Evolutionary conservation across 176 grass and related monocot genomes (phyloP), one percentile per base, ranked within the genome.

Genomic region (Musa troglodytarum): DNA sequence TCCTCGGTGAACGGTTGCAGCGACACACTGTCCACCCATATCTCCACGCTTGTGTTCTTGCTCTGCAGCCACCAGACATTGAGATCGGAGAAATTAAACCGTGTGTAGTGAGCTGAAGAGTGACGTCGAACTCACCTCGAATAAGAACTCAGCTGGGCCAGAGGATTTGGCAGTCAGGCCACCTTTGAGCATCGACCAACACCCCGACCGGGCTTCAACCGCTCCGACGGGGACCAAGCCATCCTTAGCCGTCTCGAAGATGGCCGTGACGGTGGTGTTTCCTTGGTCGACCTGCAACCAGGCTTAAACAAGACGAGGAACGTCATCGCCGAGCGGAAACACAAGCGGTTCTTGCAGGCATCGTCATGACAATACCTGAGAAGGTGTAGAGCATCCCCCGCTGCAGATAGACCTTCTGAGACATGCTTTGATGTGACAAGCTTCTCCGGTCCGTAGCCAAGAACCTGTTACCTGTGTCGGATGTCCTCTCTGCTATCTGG

Each of bases 171-270:
- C 78, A 68, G 95, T 94, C 57, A 99, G 80, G 0, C 95, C 95
- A 24, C 95, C 90, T 50, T 99, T 94, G 81, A 99, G 84, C 64
- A 99, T 91, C 50, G 90, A 84, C 95, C 90, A 99, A 72, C 95
- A 99, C 1, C 90, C 88, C 21, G 82, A 85, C 65, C 77, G 83
- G 16, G 88, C 95, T 16, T 82, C 75, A 14, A 82, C 77, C 0
- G 80, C 78, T 26, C 92, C 92, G 14, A 87, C 78, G 43, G 85
- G 75, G 81, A 88, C 54, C 82, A 88, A 87, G 7, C 51, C 86
- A 17, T 52, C 49, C 29, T 12, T 21, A 24, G 72, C 34, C 34
- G 34, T 96, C 82, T 89, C 92, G 79, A 92, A 87, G 6, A 92
- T 81, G 3, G 77, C 85, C 73, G 69, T 80, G 11, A 96, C 79